Percentiles rank a stretch among this genome's conserved stretches.
Conservation (phyloP, 2,329 filamentous ascomycete genomes). For the Myriosclerotinia duriaeana region DNA sequence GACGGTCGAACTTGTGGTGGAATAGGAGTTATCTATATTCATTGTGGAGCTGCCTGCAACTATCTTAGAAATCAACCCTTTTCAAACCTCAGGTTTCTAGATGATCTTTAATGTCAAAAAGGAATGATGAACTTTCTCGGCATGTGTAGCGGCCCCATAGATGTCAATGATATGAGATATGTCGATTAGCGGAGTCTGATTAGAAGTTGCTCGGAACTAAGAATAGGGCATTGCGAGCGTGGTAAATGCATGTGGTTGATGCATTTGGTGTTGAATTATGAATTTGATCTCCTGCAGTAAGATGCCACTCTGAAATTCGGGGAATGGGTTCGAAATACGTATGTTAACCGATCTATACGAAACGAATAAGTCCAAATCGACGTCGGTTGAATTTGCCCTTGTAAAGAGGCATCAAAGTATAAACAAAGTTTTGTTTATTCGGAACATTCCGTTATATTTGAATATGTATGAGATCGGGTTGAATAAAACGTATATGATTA, state of each 20-base stretch:
- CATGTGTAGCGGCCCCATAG: not conserved
- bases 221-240: not conserved
- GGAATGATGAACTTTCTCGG: not conserved
- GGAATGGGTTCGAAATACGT: not conserved
- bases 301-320: not conserved
- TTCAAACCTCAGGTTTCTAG: not conserved
- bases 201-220: not conserved
- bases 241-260: not conserved
- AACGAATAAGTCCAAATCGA: not conserved
- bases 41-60: constrained; percentile 15
- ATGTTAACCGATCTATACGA: not conserved
- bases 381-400: not conserved
- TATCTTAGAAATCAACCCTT: not conserved
- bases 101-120: not conserved
- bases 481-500: too few species aligned
- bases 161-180: not conserved
- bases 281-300: not conserved
- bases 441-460: too few species aligned
- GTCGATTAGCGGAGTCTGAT: not conserved
- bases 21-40: constrained; percentile 30
- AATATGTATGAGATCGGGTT: too few species aligned
- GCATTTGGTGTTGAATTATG: not conserved
- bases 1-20: constrained; percentile 34
- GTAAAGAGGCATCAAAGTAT: not conserved
- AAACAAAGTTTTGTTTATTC: too few species aligned